Base-by-base conservation (phyloP, 768 basidiomycete genomes). In the Boletus insuetus region DNA sequence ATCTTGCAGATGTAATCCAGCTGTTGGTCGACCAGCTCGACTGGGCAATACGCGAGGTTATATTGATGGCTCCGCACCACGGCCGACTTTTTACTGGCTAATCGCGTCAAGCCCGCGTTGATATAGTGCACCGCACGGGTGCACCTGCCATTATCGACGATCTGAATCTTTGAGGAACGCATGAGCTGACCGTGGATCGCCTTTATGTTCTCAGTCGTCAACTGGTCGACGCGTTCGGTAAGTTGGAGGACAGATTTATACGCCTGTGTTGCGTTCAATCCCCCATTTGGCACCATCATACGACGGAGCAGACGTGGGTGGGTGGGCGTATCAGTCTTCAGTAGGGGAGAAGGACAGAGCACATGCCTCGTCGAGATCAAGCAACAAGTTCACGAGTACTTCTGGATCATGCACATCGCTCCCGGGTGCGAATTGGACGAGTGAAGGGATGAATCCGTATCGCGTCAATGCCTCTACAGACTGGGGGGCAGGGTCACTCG, bases 1-100 rank as follows among this genome's bases (percentile, higher is more conserved):
- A 71, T 71, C 56, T 71, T 71, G 51, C 70, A 71, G 22, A 71
- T 71, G 48, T 71, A 71, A 35, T 71, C 70, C 32, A 71, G 37
- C 38, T 71, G 71, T 29, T 71, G 67, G 37, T 71, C 70, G 3
- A 71, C 70, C 26, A 60, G 19, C 20, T 69, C 69, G 3, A 59
- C 46, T 12, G 70, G 71, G 34, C 70, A 71, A 31, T 61, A 71
- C 14, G 71, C 69, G 22, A 71, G 69, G 45, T 72, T 71, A 22
- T 71, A 71, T 35, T 70, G 69, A 0, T 68, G 58, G 41, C 69
- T 73, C 26, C 70, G 60, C 12, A 73, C 63, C 17, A 64, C 59
- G 34, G 70, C 69, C 13, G 68, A 69, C 46, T 57, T 67, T 47
- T 69, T 65, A 0, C 69, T 66, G 26, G 62, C 51, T 19, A 63